phyloP scores from a whole-genome alignment of 352 stramenopile species.

The Phytophthora cajani region DNA sequence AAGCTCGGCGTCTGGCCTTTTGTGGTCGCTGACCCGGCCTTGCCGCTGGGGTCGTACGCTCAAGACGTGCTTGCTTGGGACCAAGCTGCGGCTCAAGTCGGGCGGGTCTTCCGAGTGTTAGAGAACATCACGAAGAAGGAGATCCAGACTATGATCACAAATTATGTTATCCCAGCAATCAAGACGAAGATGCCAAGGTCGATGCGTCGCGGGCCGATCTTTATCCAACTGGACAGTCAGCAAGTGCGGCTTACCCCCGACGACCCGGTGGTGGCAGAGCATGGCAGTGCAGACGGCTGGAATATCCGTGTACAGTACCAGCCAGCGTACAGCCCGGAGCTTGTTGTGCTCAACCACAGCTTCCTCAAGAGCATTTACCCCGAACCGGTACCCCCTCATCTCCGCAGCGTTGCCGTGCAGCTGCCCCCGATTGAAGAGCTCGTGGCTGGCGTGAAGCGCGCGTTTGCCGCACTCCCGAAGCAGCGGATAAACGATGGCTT shows the following conservation, averaged over 20 bases:
- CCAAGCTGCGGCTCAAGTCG: constrained; percentile 10
- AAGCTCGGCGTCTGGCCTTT: constrained; percentile 54
- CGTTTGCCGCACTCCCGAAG: constrained; percentile 30
- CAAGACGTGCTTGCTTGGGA: constrained; percentile 10
- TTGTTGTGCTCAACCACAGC: constrained; percentile 41
- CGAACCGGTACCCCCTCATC: constrained; percentile 15
- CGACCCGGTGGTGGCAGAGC: constrained; percentile 38
- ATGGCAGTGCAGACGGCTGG: constrained; percentile 40
- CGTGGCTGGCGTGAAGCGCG: constrained; percentile 30
- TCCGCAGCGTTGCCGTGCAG: constrained; percentile 8
- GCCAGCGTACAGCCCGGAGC: constrained; percentile 45
- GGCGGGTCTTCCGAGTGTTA: constrained; percentile 28
- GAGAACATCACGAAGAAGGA: constrained; percentile 41
- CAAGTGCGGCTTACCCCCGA: constrained; percentile 43
- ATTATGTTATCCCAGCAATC: constrained; percentile 46
- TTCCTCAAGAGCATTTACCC: constrained; percentile 42
- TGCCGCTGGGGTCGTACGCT: constrained; percentile 16
- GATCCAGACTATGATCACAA: constrained; percentile 42
- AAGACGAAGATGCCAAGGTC: constrained; percentile 41
- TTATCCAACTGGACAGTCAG: constrained; percentile 51
- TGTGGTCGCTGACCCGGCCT: constrained; percentile 18
- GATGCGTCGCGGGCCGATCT: constrained; percentile 25
- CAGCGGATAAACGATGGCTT: constrained; percentile 35
- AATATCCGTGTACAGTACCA: constrained; percentile 51
- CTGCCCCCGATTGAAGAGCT: constrained; percentile 34